These are phyloP conservation scores for Zymoseptoria tritici DNA, from an alignment of 2,329 filamentous ascomycete genomes.

Conservation along the genomic window DNA sequence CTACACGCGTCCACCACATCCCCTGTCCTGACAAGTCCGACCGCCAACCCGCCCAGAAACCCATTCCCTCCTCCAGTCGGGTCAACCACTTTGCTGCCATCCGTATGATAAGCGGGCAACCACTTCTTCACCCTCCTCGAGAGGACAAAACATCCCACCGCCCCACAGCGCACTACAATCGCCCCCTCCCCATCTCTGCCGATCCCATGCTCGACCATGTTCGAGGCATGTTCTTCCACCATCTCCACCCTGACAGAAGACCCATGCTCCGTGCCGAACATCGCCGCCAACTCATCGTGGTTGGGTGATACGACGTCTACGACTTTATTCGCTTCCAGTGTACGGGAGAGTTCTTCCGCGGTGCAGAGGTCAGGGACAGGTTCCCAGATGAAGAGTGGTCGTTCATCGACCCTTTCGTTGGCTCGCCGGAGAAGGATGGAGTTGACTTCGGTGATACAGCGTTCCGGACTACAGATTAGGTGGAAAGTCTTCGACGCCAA, in stretches of 20 bases:
- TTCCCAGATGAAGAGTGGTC: conserved; percentile 81
- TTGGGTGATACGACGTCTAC: conserved; percentile 69
- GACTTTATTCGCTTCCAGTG: conserved; percentile 44
- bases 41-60: conserved; percentile 61
- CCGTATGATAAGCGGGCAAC: conserved; percentile 68
- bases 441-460: conserved; percentile 68
- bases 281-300: conserved; percentile 75
- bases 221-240: conserved; percentile 34
- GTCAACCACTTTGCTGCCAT: conserved; percentile 60
- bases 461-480: conserved; percentile 70
- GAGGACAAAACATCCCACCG: conserved; percentile 58
- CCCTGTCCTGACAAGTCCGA: conserved; percentile 50
- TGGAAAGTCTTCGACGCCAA: conserved; percentile 73
- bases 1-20: conserved; percentile 61
- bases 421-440: conserved; percentile 55
- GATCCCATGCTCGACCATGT: conserved; percentile 26
- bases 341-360: conserved; percentile 52
- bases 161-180: conserved; percentile 63
- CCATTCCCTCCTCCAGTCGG: conserved; percentile 92
- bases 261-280: conserved; percentile 54
- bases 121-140: conserved; percentile 42
- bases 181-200: conserved; percentile 35
- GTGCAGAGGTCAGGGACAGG: conserved; percentile 84
- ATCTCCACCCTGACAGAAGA: conserved; percentile 30
- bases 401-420: conserved; percentile 20